Evolutionary conservation across 352 stramenopile species (phyloP).

Genomic region (Globisporangium alternatum): DNA sequence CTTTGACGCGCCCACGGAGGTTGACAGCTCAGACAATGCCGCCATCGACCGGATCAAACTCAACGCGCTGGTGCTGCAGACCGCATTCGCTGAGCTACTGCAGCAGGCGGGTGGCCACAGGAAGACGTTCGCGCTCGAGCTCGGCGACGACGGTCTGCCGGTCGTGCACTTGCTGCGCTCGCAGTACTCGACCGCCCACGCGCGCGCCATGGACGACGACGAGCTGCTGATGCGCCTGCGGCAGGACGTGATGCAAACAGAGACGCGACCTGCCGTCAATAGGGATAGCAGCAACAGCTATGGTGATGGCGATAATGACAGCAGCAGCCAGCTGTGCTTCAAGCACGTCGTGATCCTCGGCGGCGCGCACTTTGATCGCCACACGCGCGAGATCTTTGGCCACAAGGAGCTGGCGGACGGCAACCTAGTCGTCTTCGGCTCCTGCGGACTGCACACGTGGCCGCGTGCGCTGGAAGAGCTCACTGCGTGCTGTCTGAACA

Average conservation of each 20-base stretch:
- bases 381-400: constrained; percentile 41
- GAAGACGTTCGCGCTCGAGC: constrained; percentile 50
- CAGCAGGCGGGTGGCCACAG: constrained; percentile 32
- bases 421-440: constrained; percentile 60
- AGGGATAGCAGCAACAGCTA: not conserved
- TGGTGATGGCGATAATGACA: constrained; percentile 8
- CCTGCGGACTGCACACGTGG: constrained; percentile 66
- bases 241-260: constrained; percentile 37
- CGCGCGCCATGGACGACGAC: constrained; percentile 40
- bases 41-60: constrained; percentile 51
- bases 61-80: constrained; percentile 57
- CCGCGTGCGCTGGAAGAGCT: constrained; percentile 43
- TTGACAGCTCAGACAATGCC: constrained; percentile 57
- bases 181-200: constrained; percentile 43
- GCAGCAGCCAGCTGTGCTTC: constrained; percentile 26
- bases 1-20: constrained; percentile 48
- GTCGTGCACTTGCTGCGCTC: constrained; percentile 46
- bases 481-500: constrained; percentile 52
- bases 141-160: constrained; percentile 47
- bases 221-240: constrained; percentile 48
- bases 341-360: constrained; percentile 73
- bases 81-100: constrained; percentile 53
- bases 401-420: constrained; percentile 54
- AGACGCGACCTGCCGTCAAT: constrained; percentile 11
- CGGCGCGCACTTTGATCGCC: constrained; percentile 49